These are phyloP conservation scores for Colletotrichum lentis DNA, from an alignment of 2,329 filamentous ascomycete genomes.

Conservation along the genomic window DNA sequence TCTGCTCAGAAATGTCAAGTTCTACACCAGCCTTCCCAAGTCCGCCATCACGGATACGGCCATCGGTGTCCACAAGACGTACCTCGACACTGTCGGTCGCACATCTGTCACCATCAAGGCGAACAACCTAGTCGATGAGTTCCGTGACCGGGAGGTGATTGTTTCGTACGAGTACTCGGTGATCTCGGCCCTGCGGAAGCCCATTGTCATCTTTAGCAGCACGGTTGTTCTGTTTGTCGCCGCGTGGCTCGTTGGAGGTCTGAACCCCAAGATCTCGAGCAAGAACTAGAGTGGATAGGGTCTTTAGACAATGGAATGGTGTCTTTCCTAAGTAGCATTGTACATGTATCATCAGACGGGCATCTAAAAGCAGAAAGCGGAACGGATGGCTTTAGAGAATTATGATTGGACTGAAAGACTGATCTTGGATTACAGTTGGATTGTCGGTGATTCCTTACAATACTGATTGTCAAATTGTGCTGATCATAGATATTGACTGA, in stretches of 20 bases:
- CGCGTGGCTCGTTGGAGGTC: constrained; percentile 76
- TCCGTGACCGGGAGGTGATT: constrained; percentile 82
- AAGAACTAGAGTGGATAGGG: constrained; percentile 44
- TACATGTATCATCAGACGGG: constrained; percentile 40
- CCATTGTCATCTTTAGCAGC: constrained; percentile 79
- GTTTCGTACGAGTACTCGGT: constrained; percentile 89
- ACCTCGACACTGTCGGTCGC: constrained; percentile 91
- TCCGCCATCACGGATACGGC: constrained; percentile 66
- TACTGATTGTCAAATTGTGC: background rate
- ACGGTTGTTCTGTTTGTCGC: constrained; percentile 77
- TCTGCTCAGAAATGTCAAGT: constrained; percentile 78
- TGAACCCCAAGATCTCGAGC: constrained; percentile 79
- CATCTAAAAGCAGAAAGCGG: constrained; percentile 34
- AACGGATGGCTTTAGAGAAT: constrained; percentile 38
- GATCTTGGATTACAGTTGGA: background rate
- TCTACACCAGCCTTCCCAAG: constrained; percentile 74
- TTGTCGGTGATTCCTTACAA: background rate
- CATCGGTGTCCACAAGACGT: constrained; percentile 79
- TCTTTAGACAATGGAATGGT: constrained; percentile 21
- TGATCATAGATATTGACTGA: background rate
- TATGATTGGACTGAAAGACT: constrained; percentile 33
- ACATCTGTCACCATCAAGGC: constrained; percentile 83
- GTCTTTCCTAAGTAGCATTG: constrained; percentile 35
- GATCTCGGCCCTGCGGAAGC: constrained; percentile 81
- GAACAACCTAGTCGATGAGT: constrained; percentile 88